phyloP scores from a whole-genome alignment of 768 basidiomycete genomes.

The Leccinum subtestaceum region DNA sequence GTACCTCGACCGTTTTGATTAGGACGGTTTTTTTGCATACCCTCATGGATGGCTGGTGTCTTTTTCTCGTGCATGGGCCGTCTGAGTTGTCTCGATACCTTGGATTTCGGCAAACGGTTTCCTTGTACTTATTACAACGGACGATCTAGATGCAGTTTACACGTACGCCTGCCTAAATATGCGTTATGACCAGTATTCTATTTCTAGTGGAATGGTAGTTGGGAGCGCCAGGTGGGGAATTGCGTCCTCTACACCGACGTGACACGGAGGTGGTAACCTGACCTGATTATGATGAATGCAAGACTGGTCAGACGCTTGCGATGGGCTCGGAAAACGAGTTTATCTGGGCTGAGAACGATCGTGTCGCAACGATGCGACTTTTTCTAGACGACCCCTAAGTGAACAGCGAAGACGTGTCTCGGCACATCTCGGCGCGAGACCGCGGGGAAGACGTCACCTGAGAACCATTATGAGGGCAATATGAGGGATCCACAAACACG shows the following conservation, averaged over 20 bases:
- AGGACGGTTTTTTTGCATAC: not conserved
- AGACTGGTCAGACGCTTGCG: not conserved
- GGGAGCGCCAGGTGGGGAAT: not conserved
- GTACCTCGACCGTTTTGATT: conserved; percentile 19
- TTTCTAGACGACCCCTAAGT: not conserved
- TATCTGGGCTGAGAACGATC: not conserved
- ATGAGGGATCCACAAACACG: too few species aligned
- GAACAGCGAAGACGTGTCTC: too few species aligned
- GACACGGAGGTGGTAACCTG: too few species aligned
- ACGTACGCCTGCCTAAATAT: not conserved
- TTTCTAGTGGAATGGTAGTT: not conserved
- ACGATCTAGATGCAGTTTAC: not conserved
- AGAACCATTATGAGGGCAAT: too few species aligned
- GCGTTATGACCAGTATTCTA: not conserved
- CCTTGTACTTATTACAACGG: not conserved
- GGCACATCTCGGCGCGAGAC: not conserved
- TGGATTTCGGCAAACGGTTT: not conserved
- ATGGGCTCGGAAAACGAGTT: not conserved
- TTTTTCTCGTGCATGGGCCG: not conserved
- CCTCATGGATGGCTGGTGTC: too few species aligned
- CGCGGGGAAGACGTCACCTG: not conserved
- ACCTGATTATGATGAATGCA: not conserved
- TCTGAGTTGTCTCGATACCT: not conserved
- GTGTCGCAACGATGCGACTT: not conserved
- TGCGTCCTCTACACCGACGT: not conserved